These are phyloP conservation scores for Neurospora pannonica DNA, from an alignment of 495 filamentous ascomycete genomes.

Conservation along the genomic window DNA sequence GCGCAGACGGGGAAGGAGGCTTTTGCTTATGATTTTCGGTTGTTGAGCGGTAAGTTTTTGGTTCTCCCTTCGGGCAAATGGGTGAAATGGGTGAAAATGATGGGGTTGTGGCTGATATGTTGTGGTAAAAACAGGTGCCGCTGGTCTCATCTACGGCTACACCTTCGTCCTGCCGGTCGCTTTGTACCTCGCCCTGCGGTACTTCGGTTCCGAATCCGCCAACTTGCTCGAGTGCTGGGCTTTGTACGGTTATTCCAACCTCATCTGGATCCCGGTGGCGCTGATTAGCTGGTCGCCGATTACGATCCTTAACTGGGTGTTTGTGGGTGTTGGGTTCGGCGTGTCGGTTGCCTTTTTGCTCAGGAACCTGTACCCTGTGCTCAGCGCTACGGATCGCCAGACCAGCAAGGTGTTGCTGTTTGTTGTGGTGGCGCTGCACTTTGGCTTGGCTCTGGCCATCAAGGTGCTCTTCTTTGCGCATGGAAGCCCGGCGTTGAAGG, in stretches of 20 bases:
- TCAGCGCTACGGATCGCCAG: conserved; percentile 85
- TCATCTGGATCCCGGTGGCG: conserved; percentile 94
- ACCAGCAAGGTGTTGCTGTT: conserved; percentile 82
- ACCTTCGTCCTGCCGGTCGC: conserved; percentile 72
- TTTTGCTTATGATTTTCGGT: conserved; percentile 75
- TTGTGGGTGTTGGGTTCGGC: conserved; percentile 84
- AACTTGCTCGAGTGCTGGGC: conserved; percentile 90
- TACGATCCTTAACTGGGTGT: conserved; percentile 80
- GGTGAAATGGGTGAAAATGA: background rate
- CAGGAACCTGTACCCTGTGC: conserved; percentile 85
- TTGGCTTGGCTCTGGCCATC: conserved; percentile 81
- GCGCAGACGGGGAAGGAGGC: conserved; percentile 31
- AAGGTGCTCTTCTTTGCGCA: conserved; percentile 95
- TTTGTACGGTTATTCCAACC: conserved; percentile 88
- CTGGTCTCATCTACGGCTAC: conserved; percentile 89
- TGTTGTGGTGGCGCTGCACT: conserved; percentile 74
- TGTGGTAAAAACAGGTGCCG: conserved; percentile 47
- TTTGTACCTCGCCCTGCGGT: conserved; percentile 82
- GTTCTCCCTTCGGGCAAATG: background rate
- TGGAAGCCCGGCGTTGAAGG: conserved; percentile 54
- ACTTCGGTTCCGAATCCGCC: conserved; percentile 84
- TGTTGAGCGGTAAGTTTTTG: conserved; percentile 53
- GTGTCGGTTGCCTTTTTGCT: conserved; percentile 79
- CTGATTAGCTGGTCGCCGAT: conserved; percentile 82
- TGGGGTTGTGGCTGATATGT: conserved; percentile 14